Base-by-base conservation (phyloP, 331 rosid genomes). In the Telfairia occidentalis region DNA sequence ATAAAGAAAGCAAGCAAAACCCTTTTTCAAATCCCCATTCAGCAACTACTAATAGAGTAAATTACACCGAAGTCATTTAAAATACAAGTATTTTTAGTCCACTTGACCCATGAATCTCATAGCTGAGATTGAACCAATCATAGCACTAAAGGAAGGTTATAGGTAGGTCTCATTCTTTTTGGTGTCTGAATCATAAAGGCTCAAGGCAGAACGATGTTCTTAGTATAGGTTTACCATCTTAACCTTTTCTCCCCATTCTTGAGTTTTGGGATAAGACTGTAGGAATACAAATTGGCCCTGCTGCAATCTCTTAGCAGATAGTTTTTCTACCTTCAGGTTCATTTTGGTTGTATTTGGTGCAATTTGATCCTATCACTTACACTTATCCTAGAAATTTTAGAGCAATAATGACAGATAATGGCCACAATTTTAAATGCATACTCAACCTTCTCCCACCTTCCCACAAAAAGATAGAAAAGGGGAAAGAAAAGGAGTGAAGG, bases 1-100 rank as follows among this genome's bases (percentile, higher is more conserved):
- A 54, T 58, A 65, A 77, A 75, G 61, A 78, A 29, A 28, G 71
- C 80, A 84, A 83, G 81, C 53, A 74, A 76, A 71, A 3, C 43
- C 76, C 28, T 63, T 80, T 78, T 54, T 28, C 43, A 30, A 28
- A 28, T 24, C 24, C 57, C 74, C 46, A 70, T 43, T 70, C 58
- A 71, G 58, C 60, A 48, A 29, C 76, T 71, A n/a, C 11, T 37
- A 61, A n/a, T 64, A 37, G 29, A 8, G 71, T 64, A 35, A 37
- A 64, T 34, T 10, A 7, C 23, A 3, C 61, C 9, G 23, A 23
- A 18, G 23, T 54, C 37, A 60, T 28, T 60, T 29, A 60, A 3
- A 13, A 9, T 7, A 24, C 5, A 32, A 24, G 74, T 69, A 43
- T 12, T 23, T 69, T 43, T 11, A 45, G 24, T 66, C 49, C 24